Conservation (phyloP, 768 basidiomycete species). For the Cyclocybe aegerita region DNA sequence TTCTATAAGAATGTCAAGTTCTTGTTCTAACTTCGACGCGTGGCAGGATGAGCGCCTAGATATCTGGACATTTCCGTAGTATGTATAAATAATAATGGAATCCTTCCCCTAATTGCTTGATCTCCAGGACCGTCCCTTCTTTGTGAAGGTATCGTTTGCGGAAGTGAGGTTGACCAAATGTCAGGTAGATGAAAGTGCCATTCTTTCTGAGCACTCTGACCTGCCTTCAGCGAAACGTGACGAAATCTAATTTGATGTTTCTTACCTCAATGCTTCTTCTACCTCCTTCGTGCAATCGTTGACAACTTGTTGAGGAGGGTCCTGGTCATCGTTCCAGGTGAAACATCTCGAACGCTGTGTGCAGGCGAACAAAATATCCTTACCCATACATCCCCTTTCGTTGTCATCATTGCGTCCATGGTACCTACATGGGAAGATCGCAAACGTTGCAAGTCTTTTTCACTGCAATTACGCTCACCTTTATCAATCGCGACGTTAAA, state of each 20-base stretch:
- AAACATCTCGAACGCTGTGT: no score
- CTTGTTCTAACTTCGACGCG: constrained; percentile 55
- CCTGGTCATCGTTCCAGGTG: constrained; percentile 34
- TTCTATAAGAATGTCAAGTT: constrained; percentile 95
- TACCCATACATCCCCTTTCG: constrained; percentile 83
- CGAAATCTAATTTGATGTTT: neutral
- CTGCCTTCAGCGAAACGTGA: neutral
- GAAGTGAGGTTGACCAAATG: constrained; percentile 90
- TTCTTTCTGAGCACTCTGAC: constrained; percentile 62
- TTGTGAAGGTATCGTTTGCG: constrained; percentile 64
- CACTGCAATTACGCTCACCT: constrained; percentile 32
- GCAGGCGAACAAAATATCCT: constrained; percentile 9
- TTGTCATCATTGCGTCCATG: constrained; percentile 90
- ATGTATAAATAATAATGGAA: constrained; percentile 87
- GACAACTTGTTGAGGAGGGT: constrained; percentile 72
- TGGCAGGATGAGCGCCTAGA: constrained; percentile 1
- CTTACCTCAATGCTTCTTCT: constrained; percentile 69
- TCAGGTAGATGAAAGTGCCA: constrained; percentile 75
- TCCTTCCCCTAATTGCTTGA: constrained; percentile 71
- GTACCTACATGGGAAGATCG: constrained; percentile 41
- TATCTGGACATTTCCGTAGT: constrained; percentile 38
- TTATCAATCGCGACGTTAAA: constrained; percentile 89
- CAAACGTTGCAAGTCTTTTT: neutral
- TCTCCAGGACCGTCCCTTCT: constrained; percentile 58
- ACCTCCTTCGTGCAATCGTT: constrained; percentile 76